Evolutionary conservation across 208 protist species (phyloP).

Genomic region (Leishmania lainsoni): DNA sequence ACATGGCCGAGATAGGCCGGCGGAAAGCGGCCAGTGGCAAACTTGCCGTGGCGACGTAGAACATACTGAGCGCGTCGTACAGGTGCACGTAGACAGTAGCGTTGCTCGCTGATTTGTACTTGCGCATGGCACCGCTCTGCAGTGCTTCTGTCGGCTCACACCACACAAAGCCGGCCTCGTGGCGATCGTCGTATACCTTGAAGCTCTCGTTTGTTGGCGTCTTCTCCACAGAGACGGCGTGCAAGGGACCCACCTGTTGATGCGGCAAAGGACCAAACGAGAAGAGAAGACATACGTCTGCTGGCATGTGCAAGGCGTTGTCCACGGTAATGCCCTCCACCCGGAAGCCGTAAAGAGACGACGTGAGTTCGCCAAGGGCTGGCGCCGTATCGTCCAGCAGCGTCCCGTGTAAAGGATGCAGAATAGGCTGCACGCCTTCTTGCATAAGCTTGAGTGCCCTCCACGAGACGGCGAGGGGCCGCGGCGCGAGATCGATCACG

Average conservation of each 20-base stretch:
- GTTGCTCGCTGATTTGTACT: slow-evolving; percentile 54
- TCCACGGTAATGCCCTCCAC: slow-evolving; percentile 89
- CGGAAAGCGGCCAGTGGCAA: slow-evolving; percentile 72
- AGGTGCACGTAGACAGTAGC: slow-evolving; percentile 78
- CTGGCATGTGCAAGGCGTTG: slow-evolving; percentile 52
- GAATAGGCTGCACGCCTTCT: slow-evolving; percentile 71
- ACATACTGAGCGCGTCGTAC: slow-evolving; percentile 90
- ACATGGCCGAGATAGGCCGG: slow-evolving; percentile 67
- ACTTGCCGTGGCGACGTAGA: slow-evolving; percentile 76
- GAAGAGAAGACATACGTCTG: slow-evolving; percentile 81
- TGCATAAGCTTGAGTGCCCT: slow-evolving; percentile 54
- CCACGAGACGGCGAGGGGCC: slow-evolving; percentile 74
- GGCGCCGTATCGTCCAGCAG: slow-evolving; percentile 56
- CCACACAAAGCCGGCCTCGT: slow-evolving; percentile 77
- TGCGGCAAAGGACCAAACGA: slow-evolving; percentile 84
- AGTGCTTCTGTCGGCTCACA: slow-evolving; percentile 72
- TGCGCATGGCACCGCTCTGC: slow-evolving; percentile 49
- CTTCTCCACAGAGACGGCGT: slow-evolving; percentile 55
- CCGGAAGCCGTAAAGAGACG: slow-evolving; percentile 76
- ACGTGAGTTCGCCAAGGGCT: slow-evolving; percentile 38
- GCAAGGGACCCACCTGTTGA: slow-evolving; percentile 77
- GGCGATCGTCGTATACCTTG: slow-evolving; percentile 55
- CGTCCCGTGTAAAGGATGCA: slow-evolving; percentile 68
- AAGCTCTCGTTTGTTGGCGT: slow-evolving; percentile 47
- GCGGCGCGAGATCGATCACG: slow-evolving; percentile 73